Evolutionary conservation across 257 asterid species (phyloP).

Genomic region (Galeopsis tetrahit): DNA sequence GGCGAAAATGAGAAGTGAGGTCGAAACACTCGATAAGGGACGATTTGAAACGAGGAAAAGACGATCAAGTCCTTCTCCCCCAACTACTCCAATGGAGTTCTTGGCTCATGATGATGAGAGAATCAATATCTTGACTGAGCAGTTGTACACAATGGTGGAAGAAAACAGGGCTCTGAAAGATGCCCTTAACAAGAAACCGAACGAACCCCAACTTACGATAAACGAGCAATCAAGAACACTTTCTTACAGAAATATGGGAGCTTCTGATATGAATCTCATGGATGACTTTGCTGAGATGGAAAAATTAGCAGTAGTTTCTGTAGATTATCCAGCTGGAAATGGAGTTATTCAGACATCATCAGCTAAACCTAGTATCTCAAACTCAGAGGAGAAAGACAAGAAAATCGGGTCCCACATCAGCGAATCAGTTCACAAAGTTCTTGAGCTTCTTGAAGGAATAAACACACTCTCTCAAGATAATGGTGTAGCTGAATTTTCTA

Average conservation of each 20-base stretch:
- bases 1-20: constrained; percentile 70
- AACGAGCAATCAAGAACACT: constrained; percentile 50
- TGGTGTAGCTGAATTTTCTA: constrained; percentile 1
- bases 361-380: constrained; percentile 26
- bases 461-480: constrained; percentile 47
- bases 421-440: constrained; percentile 56
- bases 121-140: constrained; percentile 49
- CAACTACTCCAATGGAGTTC: no score
- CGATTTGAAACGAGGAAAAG: constrained; percentile 34
- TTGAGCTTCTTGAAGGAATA: constrained; percentile 84
- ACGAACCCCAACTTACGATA: constrained; percentile 40
- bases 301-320: constrained; percentile 64
- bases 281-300: constrained; percentile 98
- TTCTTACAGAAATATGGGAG: constrained; percentile 46
- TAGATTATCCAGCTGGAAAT: constrained; percentile 41
- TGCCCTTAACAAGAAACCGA: constrained; percentile 42
- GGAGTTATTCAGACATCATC: constrained; percentile 30
- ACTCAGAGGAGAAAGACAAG: constrained; percentile 33
- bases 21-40: constrained; percentile 51
- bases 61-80: no score
- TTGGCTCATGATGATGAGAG: constrained; percentile 43
- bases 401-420: constrained; percentile 40
- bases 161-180: constrained; percentile 60
- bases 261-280: constrained; percentile 79
- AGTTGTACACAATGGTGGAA: constrained; percentile 56